These are phyloP conservation scores for Cubamyces sp. DNA, from an alignment of 768 basidiomycete genomes.

Conservation along the genomic window DNA sequence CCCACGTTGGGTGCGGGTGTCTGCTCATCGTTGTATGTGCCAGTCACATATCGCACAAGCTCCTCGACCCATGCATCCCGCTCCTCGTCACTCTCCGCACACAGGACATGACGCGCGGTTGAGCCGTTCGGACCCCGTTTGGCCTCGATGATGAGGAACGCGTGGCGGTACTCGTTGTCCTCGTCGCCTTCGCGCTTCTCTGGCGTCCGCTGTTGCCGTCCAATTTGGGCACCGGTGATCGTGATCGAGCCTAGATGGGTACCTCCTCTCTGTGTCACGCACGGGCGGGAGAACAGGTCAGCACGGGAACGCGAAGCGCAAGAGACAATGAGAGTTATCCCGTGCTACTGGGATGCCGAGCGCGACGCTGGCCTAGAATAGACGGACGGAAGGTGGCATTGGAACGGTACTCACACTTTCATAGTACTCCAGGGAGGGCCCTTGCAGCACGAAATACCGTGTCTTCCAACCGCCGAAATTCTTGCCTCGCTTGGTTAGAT, in stretches of 20 bases:
- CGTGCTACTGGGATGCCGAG: slow-evolving; percentile 6
- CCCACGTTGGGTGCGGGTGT: slow-evolving; percentile 38
- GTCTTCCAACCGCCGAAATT: slow-evolving; percentile 99
- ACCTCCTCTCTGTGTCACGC: slow-evolving; percentile 74
- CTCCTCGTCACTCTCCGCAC: slow-evolving; percentile 94
- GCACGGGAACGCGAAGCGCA: slow-evolving; percentile 10
- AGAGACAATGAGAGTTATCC: slow-evolving; percentile 18
- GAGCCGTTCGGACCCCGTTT: slow-evolving; percentile 72
- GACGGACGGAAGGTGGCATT: slow-evolving; percentile 3
- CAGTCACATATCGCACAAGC: slow-evolving; percentile 86
- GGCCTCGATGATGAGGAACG: slow-evolving; percentile 94
- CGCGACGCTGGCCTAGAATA: slow-evolving; percentile 3
- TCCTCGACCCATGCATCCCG: slow-evolving; percentile 95
- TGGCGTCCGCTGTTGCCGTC: slow-evolving; percentile 80
- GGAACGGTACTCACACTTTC: slow-evolving; percentile 76
- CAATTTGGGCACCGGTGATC: slow-evolving; percentile 94
- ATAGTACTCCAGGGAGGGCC: slow-evolving; percentile 90
- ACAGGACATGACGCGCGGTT: slow-evolving; percentile 86
- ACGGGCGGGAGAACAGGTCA: slow-evolving; percentile 18
- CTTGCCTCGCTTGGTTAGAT: slow-evolving; percentile 94
- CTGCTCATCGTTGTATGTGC: slow-evolving; percentile 76
- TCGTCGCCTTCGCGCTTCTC: slow-evolving; percentile 64
- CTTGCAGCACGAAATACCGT: slow-evolving; percentile 91
- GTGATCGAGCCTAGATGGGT: slow-evolving; percentile 87
- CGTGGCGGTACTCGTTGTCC: slow-evolving; percentile 94